Conservation (phyloP, 768 basidiomycete species). For the Infundibulicybe gibba region DNA sequence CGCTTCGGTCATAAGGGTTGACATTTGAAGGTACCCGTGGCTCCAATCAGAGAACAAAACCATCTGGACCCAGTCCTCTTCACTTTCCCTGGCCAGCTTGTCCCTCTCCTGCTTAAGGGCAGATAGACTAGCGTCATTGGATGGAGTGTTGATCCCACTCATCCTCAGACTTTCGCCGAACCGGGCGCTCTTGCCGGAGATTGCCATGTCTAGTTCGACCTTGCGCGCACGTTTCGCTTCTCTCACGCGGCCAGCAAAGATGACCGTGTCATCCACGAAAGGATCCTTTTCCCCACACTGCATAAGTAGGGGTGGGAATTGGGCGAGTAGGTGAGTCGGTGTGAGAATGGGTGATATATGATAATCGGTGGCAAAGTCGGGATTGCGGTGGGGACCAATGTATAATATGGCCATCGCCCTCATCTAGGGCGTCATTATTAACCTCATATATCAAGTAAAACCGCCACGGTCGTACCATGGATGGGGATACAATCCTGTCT, state of each 20-base stretch:
- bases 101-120: slow-evolving; percentile 58
- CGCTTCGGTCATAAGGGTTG: slow-evolving; percentile 78
- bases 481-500: slow-evolving; percentile 89
- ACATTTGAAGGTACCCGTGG: slow-evolving; percentile 97
- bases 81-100: slow-evolving; percentile 61
- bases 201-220: slow-evolving; percentile 60
- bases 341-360: slow-evolving; percentile 94
- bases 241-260: slow-evolving; percentile 92
- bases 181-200: slow-evolving; percentile 58
- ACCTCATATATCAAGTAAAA: slow-evolving; percentile 1
- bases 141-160: slow-evolving; percentile 38
- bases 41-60: slow-evolving; percentile 95
- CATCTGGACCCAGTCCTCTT: slow-evolving; percentile 94
- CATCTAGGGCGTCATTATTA: slow-evolving; percentile 61
- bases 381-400: slow-evolving; percentile 90
- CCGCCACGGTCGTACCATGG: slow-evolving; percentile 67
- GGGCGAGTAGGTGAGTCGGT: slow-evolving; percentile 77
- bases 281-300: slow-evolving; percentile 94
- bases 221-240: slow-evolving; percentile 89
- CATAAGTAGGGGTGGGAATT: slow-evolving; percentile 92
- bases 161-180: slow-evolving; percentile 64
- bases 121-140: slow-evolving; percentile 26
- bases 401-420: slow-evolving; percentile 98
- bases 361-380: slow-evolving; percentile 94
- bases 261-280: slow-evolving; percentile 96